A percentile compares a stretch with the other conserved stretches of the same genome.
phyloP scores from a whole-genome alignment of 306 rosid genomes.

The Cotoneaster glaucophyllus region DNA sequence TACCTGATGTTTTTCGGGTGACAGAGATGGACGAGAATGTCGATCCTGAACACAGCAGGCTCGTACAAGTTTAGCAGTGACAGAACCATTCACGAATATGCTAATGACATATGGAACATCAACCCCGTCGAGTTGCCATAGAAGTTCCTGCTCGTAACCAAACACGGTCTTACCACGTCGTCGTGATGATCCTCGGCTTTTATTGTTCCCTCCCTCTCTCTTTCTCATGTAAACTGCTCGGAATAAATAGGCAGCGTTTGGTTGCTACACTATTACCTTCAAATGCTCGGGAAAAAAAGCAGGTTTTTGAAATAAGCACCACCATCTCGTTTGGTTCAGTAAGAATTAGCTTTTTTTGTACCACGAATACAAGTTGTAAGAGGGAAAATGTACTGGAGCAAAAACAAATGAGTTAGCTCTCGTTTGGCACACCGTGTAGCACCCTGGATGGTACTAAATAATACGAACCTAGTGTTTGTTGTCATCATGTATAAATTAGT shows the following conservation, averaged over 20 bases:
- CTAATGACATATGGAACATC: conserved; percentile 82
- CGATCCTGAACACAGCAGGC: conserved; percentile 93
- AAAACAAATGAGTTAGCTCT: too few species aligned
- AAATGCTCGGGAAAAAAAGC: neutral
- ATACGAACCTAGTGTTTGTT: too few species aligned
- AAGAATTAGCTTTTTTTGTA: too few species aligned
- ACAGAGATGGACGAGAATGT: conserved; percentile 94
- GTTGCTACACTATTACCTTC: neutral
- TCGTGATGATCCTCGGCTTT: conserved; percentile 10
- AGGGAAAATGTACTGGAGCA: too few species aligned
- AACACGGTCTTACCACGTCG: conserved; percentile 14
- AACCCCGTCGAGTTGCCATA: conserved; percentile 58
- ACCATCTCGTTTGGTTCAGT: neutral
- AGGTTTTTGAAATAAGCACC: neutral
- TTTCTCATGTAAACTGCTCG: neutral
- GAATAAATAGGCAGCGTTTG: conserved; percentile 3
- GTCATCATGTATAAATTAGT: too few species aligned
- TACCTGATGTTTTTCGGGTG: conserved; percentile 14
- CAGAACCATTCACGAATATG: conserved; percentile 93
- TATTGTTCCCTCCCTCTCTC: neutral
- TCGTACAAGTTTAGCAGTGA: conserved; percentile 97
- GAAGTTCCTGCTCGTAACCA: conserved; percentile 10
- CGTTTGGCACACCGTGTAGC: too few species aligned
- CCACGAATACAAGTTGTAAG: too few species aligned
- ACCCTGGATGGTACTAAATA: too few species aligned